Evolutionary conservation across 2,329 filamentous ascomycete species (phyloP).

Genomic region (Scedosporium boydii): DNA sequence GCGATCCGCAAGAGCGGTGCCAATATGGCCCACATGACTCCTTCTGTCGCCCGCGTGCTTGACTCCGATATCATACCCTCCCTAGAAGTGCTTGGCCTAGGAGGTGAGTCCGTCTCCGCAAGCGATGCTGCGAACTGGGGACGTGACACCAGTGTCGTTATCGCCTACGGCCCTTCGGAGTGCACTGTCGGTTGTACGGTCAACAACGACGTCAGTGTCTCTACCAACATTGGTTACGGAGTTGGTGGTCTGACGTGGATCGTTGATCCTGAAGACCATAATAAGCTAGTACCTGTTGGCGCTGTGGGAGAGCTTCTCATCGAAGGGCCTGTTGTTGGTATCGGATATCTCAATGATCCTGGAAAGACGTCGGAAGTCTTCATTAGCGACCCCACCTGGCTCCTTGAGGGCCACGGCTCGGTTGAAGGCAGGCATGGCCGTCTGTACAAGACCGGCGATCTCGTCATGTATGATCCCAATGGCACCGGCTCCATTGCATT

Average conservation of each 20-base stretch:
- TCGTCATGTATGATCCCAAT: conserved; percentile 43
- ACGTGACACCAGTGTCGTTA: conserved; percentile 33
- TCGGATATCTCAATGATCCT: conserved; percentile 50
- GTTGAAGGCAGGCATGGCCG: conserved; percentile 28
- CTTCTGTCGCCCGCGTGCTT: conserved; percentile 37
- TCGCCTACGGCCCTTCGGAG: conserved; percentile 44
- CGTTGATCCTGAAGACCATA: conserved; percentile 35
- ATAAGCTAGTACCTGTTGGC: conserved; percentile 37
- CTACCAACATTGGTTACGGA: conserved; percentile 37
- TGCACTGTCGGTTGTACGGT: conserved; percentile 43
- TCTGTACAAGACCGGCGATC: conserved; percentile 52
- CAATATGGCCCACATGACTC: conserved; percentile 42
- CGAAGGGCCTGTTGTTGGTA: conserved; percentile 50
- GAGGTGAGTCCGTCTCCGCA: conserved; percentile 43
- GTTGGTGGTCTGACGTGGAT: conserved; percentile 41
- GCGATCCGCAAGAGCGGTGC: conserved; percentile 32
- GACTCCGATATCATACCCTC: conserved; percentile 34
- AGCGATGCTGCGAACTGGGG: conserved; percentile 40
- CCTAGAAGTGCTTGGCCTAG: conserved; percentile 36
- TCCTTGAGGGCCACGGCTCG: conserved; percentile 26
- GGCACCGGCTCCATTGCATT: conserved; percentile 45
- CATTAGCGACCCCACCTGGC: conserved; percentile 45
- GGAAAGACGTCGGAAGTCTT: conserved; percentile 50
- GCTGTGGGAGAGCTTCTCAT: conserved; percentile 43
- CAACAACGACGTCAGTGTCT: conserved; percentile 31